Base-by-base conservation (phyloP, 176 grass and related monocot species). In the Alloteropsis semialata region DNA sequence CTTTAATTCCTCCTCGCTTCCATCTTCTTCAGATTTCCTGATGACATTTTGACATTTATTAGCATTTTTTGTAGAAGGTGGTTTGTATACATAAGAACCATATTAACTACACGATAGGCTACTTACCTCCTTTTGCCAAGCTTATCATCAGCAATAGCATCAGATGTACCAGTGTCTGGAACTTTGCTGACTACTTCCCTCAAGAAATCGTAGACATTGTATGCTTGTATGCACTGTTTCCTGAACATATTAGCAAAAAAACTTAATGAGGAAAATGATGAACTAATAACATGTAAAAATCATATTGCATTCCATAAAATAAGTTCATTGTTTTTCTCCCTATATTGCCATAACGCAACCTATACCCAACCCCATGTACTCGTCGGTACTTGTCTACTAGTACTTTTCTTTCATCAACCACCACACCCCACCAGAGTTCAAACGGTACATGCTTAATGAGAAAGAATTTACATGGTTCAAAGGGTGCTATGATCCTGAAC, bases 131-230 rank as follows among this genome's bases (percentile, higher is more conserved):
- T 88, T 85, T 88, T 88, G 2, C 90, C 86, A 78, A 70, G 77
- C 46, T 84, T 93, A 82, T 98, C 92, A 80, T 95, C 92, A 50
- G 69, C 73, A 88, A 45, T 76, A 53, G 83, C 87, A 88, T 95
- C 96, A 79, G 78, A 74, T 62, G 87, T 59, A 85, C 91, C 87
- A 59, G 88, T 79, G 80, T 91, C 92, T 46, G 96, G 92, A 89
- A 95, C 96, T 88, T 98, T 98, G 80, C 82, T 85, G 46, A 93
- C 82, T 41, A 95, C 89, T 81, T 95, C 93, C 66, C 49, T 98
- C 87, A 98, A 91, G 87, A 98, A 98, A 92, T 98, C 96, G 81
- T 93, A 98, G 64, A 90, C 96, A 70, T 88, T 93, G n/a, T 92
- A 93, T 8, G 8, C 81, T 49, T 98, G 94, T 55, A 98, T 90